Evolutionary conservation across 1,284 basidiomycete species (phyloP), one percentile per base, ranked within the genome.

Genomic region (Coniferiporia sulphurascens): DNA sequence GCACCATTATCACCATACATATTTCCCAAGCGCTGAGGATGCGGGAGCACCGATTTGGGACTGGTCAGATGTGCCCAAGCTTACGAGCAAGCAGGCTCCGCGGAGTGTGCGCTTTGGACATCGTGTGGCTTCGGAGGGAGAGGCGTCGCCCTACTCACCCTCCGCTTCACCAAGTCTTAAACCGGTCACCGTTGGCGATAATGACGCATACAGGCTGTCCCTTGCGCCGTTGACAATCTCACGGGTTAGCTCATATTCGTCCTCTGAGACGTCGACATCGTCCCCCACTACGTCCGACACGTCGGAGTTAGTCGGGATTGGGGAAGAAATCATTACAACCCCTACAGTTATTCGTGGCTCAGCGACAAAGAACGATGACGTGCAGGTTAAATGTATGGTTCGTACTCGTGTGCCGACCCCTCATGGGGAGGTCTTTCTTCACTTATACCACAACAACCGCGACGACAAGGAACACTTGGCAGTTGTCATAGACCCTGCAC

Each of bases 391-490:
- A 69, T 99, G 97, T 73, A 93, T 97, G 85, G 97, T 95, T 2
- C 89, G 97, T 59, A 98, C 97, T 3, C 87, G 97, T 50, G 92
- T 99, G 66, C 97, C 97, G 19, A 99, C 97, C 0, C 93, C 94
- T 0, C 93, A 99, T 70, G 96, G 96, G 22, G 88, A 93, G 19
- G 84, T 91, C 36, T 98, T 98, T 74, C 81, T 98, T 13, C 95
- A 99, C 69, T 78, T 99, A 44, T 99, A 99, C 76, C 88, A 92
- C 72, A 98, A 98, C 72, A 91, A 89, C 69, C 84, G 81, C 61
- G 93, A 94, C 74, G 76, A 68, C 70, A 99, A 99, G 75, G 97
- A 99, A 71, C 97, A 99, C 71, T 83, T 99, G n/a, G 96, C 97
- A 0, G 86, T 99, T 58, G 95, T 99, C 62, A 84, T 96, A 52